Evolutionary conservation across 441 rosid genomes (phyloP).

Genomic region (Oxalis stricta): DNA sequence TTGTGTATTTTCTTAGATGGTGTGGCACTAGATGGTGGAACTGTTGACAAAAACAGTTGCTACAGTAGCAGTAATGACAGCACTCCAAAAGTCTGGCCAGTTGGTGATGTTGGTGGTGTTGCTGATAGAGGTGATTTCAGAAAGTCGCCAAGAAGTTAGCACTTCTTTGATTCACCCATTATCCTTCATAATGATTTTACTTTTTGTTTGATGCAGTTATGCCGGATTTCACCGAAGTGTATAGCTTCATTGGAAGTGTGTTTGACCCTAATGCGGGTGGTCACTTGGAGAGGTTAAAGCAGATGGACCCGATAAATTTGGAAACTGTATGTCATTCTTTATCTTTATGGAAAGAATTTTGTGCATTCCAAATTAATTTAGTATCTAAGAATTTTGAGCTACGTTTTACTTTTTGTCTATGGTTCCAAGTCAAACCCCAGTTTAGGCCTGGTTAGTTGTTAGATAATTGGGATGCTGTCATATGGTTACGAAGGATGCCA

Average conservation of each 20-base stretch:
- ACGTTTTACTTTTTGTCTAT: not conserved
- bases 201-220: slow-evolving; percentile 42
- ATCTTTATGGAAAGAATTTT: not conserved
- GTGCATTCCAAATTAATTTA: not conserved
- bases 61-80: slow-evolving; percentile 44
- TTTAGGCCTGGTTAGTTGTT: not conserved
- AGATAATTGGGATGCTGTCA: not conserved
- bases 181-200: not conserved
- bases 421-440: too few species aligned
- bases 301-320: slow-evolving; percentile 78
- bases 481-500: too few species aligned
- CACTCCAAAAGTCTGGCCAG: slow-evolving; percentile 28
- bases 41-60: slow-evolving; percentile 21
- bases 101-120: slow-evolving; percentile 31
- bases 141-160: slow-evolving; percentile 45
- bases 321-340: slow-evolving; percentile 50
- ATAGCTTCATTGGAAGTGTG: slow-evolving; percentile 84
- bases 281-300: slow-evolving; percentile 67
- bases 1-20: slow-evolving; percentile 20
- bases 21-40: slow-evolving; percentile 20
- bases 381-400: not conserved
- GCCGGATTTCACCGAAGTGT: slow-evolving; percentile 87
- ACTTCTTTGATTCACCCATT: not conserved
- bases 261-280: slow-evolving; percentile 64
- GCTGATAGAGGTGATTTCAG: slow-evolving; percentile 27